Evolutionary conservation across 1,284 basidiomycete species (phyloP), one percentile per base, ranked within the genome.

Genomic region (Melampsora americana): DNA sequence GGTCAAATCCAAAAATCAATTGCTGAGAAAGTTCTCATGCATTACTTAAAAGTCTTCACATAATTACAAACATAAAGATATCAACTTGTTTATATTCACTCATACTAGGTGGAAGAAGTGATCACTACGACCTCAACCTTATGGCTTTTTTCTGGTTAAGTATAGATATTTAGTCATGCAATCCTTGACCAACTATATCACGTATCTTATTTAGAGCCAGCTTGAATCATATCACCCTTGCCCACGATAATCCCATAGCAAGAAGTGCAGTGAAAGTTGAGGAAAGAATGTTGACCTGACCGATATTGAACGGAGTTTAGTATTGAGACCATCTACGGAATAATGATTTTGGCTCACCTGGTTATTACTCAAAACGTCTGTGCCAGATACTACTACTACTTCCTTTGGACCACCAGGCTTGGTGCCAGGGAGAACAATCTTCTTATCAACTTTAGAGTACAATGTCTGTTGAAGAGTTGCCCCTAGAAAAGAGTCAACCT

Each of bases 401-500:
- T 64, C 44, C 20, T 60, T 59, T 46, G 23, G 39, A 32, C 69
- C 69, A 39, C 69, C 69, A n/a, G 64, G 23, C 14, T n/a, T 16
- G n/a, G 60, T 46, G 26, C 61, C 46, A 46, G 59, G 46, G 35
- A 48, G 59, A 30, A 81, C 68, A 39, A 82, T 78, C 42, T 79
- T 78, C 12, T 77, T 78, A 9, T 70, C 72, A 11, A 28, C 48
- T 3, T 30, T 26, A 42, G 79, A 78, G 77, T 80, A 80, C 7
- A 79, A 78, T 5, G 81, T 81, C n/a, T 79, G 78, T 62, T 82
- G 81, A 20, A 79, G 44, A 1, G 80, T 80, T 1, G 81, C 81
- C 16, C 81, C 81, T 11, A 82, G 77, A 1, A 82, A 35, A 12
- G 81, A 81, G 46, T 81, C 81, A 16, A 78, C 26, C 60, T 78